phyloP scores from a whole-genome alignment of 2,329 filamentous ascomycete species.

The Xylariomycetidae sp. region DNA sequence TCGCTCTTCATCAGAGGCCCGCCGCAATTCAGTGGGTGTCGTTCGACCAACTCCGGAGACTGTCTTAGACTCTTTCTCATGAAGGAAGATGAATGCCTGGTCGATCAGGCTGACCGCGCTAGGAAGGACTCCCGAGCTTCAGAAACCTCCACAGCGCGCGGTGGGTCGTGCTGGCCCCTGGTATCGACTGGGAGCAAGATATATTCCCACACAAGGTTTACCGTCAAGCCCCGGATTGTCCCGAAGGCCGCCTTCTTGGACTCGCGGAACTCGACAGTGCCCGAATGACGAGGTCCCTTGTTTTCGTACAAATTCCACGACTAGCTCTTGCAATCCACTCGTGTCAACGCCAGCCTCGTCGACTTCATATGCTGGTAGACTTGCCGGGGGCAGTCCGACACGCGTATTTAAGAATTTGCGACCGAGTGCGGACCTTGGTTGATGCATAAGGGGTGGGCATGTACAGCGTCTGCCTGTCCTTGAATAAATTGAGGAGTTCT shows the following conservation, averaged over 20 bases:
- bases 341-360: conserved; percentile 33
- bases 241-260: conserved; percentile 44
- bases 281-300: conserved; percentile 33
- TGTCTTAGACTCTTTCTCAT: conserved; percentile 32
- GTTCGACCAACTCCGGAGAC: conserved; percentile 29
- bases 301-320: conserved; percentile 45
- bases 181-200: conserved; percentile 42
- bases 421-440: conserved; percentile 36
- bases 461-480: conserved; percentile 40
- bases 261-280: conserved; percentile 41
- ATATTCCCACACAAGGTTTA: conserved; percentile 32
- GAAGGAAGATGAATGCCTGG: conserved; percentile 33
- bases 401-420: conserved; percentile 40
- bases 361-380: conserved; percentile 46
- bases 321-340: conserved; percentile 38
- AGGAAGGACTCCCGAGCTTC: conserved; percentile 21
- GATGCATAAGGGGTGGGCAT: conserved; percentile 39
- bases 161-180: conserved; percentile 43
- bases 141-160: conserved; percentile 38
- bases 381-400: conserved; percentile 43
- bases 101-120: conserved; percentile 37
- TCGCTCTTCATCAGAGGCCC: conserved; percentile 33
- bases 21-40: conserved; percentile 33
- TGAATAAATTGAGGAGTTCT: conserved; percentile 54
- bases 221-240: conserved; percentile 37